Base-by-base conservation (phyloP, 257 asterid genomes). In the Hygrophila difformis region DNA sequence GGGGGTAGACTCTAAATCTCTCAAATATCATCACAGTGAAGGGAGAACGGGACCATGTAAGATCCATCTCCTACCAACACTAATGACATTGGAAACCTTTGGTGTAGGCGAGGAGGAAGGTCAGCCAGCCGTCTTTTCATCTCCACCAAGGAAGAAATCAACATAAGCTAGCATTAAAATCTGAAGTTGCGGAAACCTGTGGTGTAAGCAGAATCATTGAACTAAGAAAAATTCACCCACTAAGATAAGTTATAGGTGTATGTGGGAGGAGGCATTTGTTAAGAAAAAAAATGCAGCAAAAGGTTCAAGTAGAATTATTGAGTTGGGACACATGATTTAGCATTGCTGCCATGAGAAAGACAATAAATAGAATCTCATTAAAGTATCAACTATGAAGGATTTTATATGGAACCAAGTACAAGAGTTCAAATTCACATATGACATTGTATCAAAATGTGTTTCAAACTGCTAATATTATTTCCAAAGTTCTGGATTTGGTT, bases 121-220 rank as follows among this genome's bases (percentile, higher is more conserved):
- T 81, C 94, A 59, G 49, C n/a, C 94, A 59, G 49, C 72, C 53
- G 89, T 74, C 61, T 86, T 86, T 53, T 86, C 94, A 71, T 86
- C 96, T 53, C 94, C 96, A 18, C 96, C 96, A 47, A 86, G 96
- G 87, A 77, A 86, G 70, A 86, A 77, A 67, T 86, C 96, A 59
- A 86, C 75, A 65, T 82, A 78, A 26, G 75, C 88, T 48, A 82
- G 79, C 94, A 77, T 82, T 60, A 85, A 85, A 62, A 77, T 86
- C 96, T 51, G 89, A 79, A 66, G 82, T 74, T 47, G 94, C 79
- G 64, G 96, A 77, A 58, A 86, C 96, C 96, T 86, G 71, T 37
- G 42, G 13, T 18, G 44, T 47, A 39, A 37, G 39, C 53, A 45
- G 38, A 55, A 54, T 39, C 13, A 35, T 56, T 24, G 47, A 55